Base-by-base conservation (phyloP, 2,329 filamentous ascomycete species). In the Seiridium unicorne region DNA sequence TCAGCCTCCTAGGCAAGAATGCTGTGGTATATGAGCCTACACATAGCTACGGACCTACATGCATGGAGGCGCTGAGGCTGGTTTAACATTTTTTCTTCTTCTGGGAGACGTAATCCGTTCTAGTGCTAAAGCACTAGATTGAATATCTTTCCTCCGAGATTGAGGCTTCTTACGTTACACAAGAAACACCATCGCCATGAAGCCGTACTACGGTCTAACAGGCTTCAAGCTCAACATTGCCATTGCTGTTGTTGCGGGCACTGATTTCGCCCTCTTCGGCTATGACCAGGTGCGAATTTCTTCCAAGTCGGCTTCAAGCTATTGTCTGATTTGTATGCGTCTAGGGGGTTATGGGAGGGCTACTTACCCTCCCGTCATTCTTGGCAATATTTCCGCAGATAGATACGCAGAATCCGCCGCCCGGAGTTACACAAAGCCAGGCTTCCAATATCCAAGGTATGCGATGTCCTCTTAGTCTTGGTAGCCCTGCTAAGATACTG, bases 211-310 rank as follows among this genome's bases (percentile, higher is more conserved):
- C 40, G 61, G 61, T 46, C 57, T 63, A 4, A 57, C 51, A 7
- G 61, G 61, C 53, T 59, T 57, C 6, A 55, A 48, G 8, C 60
- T 63, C 34, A 63, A 63, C 9, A 44, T 63, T 46, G 61, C 61
- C 38, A 63, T 63, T 26, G 61, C 61, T 10, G 34, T 61, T 44
- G 61, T 63, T 18, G 61, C 61, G 5, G 61, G 61, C 48, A 60
- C 55, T 34, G 61, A 63, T 44, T 63, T 63, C n/a, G 61, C 61
- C 26, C 61, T 63, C 31, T 63, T 63, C 34, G 61, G 60, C 18
- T 63, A 63, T 44, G 61, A 63, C 26, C 61, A 63, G 57, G 61
- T 62, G 18, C 11, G 36, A 32, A 8, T 35, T 9, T 26, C 18
- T 26, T 26, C 18, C 18, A 26, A 2, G 18, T 26, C 18, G 18